Evolutionary conservation across 2,329 filamentous ascomycete genomes (phyloP), one percentile per base, ranked within the genome.

Genomic region (Aspergillus aculeatus): DNA sequence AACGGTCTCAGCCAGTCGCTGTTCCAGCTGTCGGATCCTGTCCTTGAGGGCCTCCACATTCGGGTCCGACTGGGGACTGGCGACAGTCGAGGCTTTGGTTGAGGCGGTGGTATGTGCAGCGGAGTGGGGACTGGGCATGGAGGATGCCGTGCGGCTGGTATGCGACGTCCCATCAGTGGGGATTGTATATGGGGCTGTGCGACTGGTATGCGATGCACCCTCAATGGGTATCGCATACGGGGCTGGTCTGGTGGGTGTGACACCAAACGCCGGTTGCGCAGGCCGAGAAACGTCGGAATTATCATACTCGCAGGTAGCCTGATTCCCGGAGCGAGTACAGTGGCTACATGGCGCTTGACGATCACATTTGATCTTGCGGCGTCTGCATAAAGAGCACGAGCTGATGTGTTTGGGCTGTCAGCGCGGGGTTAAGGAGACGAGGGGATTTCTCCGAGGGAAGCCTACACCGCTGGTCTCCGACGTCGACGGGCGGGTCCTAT

Each of bases 341-440:
- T 86, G 85, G 60, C 77, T 80, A 66, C 86, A 89, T 1, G 86
- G 86, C 6, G 75, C 71, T 60, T 82, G 81, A 52, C 84, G 82
- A 67, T 89, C 83, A 67, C 86, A 89, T 50, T 81, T 80, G 60
- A 88, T 83, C 71, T 89, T 89, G 47, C 85, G 83, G 57, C 75
- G 80, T 48, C 86, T 78, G 66, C 86, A 89, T 47, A 84, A 77
- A 64, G 80, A 75, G 68, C 85, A 87, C 1, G 85, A 80, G 16
- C 80, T 84, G 51, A 14, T 50, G 32, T n/a, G 4, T 32, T 14
- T 50, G 2, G 41, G 14, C 9, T 51, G 54, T 66, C 47, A 69
- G 63, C 53, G 50, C 16, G 47, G n/a, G 29, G 31, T 19, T 35
- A 41, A 16, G 29, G 32, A 31, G 11, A 31, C n/a, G 32, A 41